Base-by-base conservation (phyloP, 352 stramenopile species). In the Phytophthora sp. region DNA sequence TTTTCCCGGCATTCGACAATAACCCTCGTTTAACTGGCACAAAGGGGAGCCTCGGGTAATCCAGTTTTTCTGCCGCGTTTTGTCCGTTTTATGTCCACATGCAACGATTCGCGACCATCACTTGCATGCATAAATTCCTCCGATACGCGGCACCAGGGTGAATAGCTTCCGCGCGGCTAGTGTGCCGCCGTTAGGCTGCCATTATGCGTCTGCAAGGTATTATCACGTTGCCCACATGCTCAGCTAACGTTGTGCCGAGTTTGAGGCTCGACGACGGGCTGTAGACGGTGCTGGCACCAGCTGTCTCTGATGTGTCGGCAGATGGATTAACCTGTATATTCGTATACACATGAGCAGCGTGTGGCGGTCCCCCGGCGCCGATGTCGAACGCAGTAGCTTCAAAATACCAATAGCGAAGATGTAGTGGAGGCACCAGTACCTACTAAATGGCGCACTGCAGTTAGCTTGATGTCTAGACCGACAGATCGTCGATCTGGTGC, bases 81-180 rank as follows among this genome's bases (percentile, higher is more conserved):
- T 23, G 36, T 44, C 36, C 24, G 11, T 59, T 62, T 57, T 67
- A 61, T 67, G 45, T 33, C 16, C 26, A 16, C 20, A 24, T 7
- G 36, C 52, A 59, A 59, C 68, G 38, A 69, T 72, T 65, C 63
- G 50, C 52, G 53, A 60, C 35, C 41, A 71, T 56, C 47, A 54
- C 23, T 35, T 49, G 2, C 29, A 59, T 9, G 50, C 30, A 74
- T 71, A 77, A 68, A 71, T 76, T 73, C 47, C 29, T 13, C 21
- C 3, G 24, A 18, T n/a, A 47, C 12, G 60, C 39, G 15, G 31
- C 57, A 61, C 31, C 9, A 6, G 20, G 61, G 54, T 46, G 66
- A 73, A 80, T 78, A 80, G 55, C 66, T 80, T 81, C 70, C 61
- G 63, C 42, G 61, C 62, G 71, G 59, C 55, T 41, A 31, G 45